These are phyloP conservation scores for Cladosporium austrohemisphaericum DNA, from an alignment of 2,329 filamentous ascomycete species.

Conservation along the genomic window DNA sequence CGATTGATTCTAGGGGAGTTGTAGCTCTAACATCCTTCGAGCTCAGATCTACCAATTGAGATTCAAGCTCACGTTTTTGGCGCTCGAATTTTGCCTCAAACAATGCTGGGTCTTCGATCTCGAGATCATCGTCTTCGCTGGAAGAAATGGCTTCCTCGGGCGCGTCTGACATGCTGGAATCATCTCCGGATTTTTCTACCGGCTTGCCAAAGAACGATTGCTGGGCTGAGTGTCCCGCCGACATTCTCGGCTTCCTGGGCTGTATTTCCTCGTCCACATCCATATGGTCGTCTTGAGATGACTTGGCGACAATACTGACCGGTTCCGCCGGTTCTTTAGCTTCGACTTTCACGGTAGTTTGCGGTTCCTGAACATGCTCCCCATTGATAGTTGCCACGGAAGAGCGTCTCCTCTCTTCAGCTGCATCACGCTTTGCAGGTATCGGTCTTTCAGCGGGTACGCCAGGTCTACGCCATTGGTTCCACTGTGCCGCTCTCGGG, in stretches of 20 bases:
- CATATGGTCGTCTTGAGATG: constrained; percentile 21
- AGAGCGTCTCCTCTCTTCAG: constrained; percentile 38
- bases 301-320: background rate
- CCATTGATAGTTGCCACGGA: constrained; percentile 6
- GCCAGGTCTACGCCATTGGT: constrained; percentile 44
- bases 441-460: constrained; percentile 29
- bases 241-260: constrained; percentile 16
- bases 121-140: constrained; percentile 46
- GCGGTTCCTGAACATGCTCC: constrained; percentile 5
- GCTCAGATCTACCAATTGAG: constrained; percentile 43
- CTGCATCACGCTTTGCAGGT: constrained; percentile 45
- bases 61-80: constrained; percentile 42
- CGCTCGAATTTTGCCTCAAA: constrained; percentile 46
- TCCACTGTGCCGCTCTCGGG: constrained; percentile 31
- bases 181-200: constrained; percentile 21
- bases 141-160: constrained; percentile 31
- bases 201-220: constrained; percentile 33
- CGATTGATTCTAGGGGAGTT: constrained; percentile 43
- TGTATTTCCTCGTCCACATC: constrained; percentile 23
- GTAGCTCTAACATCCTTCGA: constrained; percentile 40
- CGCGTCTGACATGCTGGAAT: constrained; percentile 20
- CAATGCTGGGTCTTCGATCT: constrained; percentile 45
- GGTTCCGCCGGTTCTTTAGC: background rate
- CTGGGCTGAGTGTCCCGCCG: constrained; percentile 27
- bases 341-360: constrained; percentile 18